These are phyloP conservation scores for Ogataea nitratoaversa DNA, from an alignment of 805 yeast genomes.

Conservation along the genomic window DNA sequence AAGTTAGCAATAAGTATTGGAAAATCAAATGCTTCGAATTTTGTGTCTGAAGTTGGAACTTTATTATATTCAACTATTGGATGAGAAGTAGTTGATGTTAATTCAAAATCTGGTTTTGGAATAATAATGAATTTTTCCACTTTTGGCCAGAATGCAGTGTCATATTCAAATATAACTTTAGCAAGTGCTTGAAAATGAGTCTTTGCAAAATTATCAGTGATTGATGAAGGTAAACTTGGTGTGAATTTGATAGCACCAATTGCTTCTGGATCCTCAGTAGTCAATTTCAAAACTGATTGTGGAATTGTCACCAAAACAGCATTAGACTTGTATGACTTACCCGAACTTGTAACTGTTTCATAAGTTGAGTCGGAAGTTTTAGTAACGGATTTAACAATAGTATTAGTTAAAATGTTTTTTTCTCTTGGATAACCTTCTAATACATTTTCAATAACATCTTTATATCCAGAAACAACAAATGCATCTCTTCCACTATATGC, in stretches of 20 bases:
- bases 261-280: conserved; percentile 18
- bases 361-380: conserved; percentile 14
- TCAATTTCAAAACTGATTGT: conserved; percentile 39
- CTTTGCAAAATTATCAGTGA: conserved; percentile 26
- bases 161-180: conserved; percentile 44
- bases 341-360: conserved; percentile 16
- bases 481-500: conserved; percentile 32
- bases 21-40: conserved; percentile 25
- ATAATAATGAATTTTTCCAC: conserved; percentile 28
- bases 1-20: conserved; percentile 27
- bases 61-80: conserved; percentile 14
- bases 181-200: conserved; percentile 37
- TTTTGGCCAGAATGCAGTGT: conserved; percentile 39
- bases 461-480: conserved; percentile 25
- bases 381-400: conserved; percentile 27
- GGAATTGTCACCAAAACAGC: conserved; percentile 49
- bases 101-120: conserved; percentile 23
- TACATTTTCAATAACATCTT: conserved; percentile 25
- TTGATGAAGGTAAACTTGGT: conserved; percentile 34
- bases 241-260: conserved; percentile 26
- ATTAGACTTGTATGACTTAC: conserved; percentile 20
- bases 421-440: conserved; percentile 22
- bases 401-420: conserved; percentile 15
- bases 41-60: conserved; percentile 4
- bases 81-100: conserved; percentile 4